phyloP scores from a whole-genome alignment of 768 basidiomycete species.

The Termitomyces sp. region DNA sequence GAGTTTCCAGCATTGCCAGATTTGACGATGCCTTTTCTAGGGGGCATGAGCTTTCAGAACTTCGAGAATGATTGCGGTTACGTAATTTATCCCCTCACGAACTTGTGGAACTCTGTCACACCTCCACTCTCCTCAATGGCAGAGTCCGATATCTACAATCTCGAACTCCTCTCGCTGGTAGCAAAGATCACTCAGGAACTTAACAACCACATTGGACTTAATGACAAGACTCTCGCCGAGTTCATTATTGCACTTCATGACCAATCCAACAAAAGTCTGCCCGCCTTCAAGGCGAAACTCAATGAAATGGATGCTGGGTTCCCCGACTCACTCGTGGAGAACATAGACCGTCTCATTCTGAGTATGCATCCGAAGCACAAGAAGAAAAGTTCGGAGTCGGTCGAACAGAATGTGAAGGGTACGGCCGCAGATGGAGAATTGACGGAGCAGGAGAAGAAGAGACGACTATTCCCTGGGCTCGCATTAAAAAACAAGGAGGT shows the following conservation, averaged over 20 bases:
- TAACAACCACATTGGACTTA: conserved; percentile 78
- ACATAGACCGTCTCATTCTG: conserved; percentile 91
- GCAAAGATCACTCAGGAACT: conserved; percentile 92
- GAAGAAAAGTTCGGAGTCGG: conserved; percentile 51
- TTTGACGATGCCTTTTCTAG: conserved; percentile 75
- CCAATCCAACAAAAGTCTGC: conserved; percentile 65
- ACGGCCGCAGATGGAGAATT: conserved; percentile 30
- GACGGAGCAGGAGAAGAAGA: conserved; percentile 71
- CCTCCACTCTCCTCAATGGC: conserved; percentile 39
- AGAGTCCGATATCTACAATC: conserved; percentile 79
- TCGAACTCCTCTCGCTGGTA: conserved; percentile 90
- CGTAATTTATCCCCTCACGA: conserved; percentile 2
- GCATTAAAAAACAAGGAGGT: conserved; percentile 75
- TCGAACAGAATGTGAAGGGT: conserved; percentile 32
- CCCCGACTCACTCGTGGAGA: conserved; percentile 87
- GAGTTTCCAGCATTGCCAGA: conserved; percentile 91
- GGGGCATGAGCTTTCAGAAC: conserved; percentile 49
- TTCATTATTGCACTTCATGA: conserved; percentile 92
- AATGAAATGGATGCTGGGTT: conserved; percentile 77
- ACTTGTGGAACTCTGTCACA: background rate
- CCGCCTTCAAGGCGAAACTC: conserved; percentile 79
- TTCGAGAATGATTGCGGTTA: conserved; percentile 7
- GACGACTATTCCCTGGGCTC: conserved; percentile 87
- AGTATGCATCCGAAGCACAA: conserved; percentile 96
- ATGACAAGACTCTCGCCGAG: conserved; percentile 93